Evolutionary conservation across 225 moss, liverwort and hornwort genomes (phyloP).

Genomic region (Bryum argenteum): DNA sequence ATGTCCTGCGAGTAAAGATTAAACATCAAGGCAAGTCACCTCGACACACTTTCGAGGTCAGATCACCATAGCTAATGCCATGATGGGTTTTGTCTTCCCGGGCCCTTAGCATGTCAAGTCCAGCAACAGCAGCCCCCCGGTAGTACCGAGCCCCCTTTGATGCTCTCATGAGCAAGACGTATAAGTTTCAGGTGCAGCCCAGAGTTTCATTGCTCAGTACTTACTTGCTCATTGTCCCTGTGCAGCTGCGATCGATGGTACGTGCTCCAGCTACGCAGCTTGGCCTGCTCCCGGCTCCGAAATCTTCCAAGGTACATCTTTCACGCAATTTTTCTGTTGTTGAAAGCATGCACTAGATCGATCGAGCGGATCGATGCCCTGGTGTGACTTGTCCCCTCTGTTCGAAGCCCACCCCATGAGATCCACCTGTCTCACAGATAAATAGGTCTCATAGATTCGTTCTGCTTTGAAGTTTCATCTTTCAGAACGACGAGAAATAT

Average conservation of each 20-base stretch:
- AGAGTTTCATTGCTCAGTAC: neutral
- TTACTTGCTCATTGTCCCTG: neutral
- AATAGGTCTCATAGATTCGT: neutral
- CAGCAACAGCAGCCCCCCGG: too few relatives aligned
- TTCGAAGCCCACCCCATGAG: neutral
- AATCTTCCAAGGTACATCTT: neutral
- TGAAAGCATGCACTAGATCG: neutral
- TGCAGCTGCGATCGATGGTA: neutral
- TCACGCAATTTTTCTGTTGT: constrained; percentile 3
- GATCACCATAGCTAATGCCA: too few relatives aligned
- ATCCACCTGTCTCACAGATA: neutral
- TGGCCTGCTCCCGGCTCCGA: neutral
- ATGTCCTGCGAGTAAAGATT: too few relatives aligned
- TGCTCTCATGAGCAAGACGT: neutral
- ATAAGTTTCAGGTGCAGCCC: neutral
- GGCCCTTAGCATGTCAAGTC: too few relatives aligned
- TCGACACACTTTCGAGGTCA: too few relatives aligned
- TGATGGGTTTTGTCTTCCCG: too few relatives aligned
- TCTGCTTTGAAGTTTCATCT: neutral
- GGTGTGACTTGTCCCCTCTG: neutral
- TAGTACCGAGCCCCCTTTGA: neutral
- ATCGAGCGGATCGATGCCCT: neutral
- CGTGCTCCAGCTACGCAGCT: neutral
- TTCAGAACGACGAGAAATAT: neutral
- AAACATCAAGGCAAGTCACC: too few relatives aligned